Percentiles rank a stretch among this genome's conserved stretches.
Evolutionary conservation across 306 rosid species (phyloP).

Genomic region (Rosa lucieae): DNA sequence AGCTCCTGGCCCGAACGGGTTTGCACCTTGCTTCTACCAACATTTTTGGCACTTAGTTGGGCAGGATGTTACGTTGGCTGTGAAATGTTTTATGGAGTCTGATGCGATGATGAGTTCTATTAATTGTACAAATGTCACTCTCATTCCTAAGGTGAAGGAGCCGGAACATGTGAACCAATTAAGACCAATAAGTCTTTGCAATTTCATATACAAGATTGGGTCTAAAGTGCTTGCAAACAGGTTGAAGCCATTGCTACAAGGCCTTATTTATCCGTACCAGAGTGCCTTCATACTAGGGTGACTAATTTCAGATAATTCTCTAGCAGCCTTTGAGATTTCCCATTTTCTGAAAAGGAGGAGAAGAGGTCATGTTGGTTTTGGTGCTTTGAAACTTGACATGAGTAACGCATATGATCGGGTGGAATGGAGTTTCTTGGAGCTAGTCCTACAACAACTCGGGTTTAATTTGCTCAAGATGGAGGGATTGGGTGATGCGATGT

Average conservation of each 20-base stretch:
- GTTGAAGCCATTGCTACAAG: not conserved
- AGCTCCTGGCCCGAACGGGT: too few relatives aligned
- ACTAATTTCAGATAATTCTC: too few relatives aligned
- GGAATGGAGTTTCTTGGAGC: not conserved
- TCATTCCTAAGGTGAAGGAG: too few relatives aligned
- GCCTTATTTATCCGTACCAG: not conserved
- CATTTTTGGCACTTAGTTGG: too few relatives aligned
- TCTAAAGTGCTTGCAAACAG: not conserved
- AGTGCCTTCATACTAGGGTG: not conserved
- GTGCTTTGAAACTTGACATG: not conserved
- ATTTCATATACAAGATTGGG: not conserved
- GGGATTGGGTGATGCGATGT: not conserved
- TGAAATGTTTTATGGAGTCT: too few relatives aligned
- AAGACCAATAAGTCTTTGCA: too few relatives aligned
- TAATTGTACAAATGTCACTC: too few relatives aligned
- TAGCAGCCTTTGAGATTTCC: not conserved
- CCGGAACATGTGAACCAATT: too few relatives aligned
- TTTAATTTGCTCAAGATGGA: too few relatives aligned
- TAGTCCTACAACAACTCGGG: not conserved
- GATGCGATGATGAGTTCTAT: too few relatives aligned
- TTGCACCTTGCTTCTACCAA: too few relatives aligned
- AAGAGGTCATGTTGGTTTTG: not conserved
- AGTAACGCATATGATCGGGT: not conserved
- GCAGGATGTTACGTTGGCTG: too few relatives aligned
- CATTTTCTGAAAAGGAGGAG: not conserved